These are phyloP conservation scores for Candida berthetii DNA, from an alignment of 805 yeast genomes.

Conservation along the genomic window DNA sequence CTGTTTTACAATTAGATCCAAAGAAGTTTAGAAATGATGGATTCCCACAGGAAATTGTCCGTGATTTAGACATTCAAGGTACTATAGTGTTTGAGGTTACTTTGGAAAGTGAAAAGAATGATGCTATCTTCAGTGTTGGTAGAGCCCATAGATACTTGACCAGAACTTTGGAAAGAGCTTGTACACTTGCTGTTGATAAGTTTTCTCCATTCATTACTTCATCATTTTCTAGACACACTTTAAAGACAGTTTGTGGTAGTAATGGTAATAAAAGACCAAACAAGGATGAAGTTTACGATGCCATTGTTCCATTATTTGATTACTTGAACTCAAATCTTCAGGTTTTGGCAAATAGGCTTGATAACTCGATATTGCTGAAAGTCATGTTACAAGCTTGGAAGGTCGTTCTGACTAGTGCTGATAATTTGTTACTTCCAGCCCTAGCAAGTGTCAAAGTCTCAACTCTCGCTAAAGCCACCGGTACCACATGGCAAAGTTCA, in stretches of 20 bases:
- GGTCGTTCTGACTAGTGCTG: conserved; percentile 64
- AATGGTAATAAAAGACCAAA: conserved; percentile 38
- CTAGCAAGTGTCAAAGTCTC: conserved; percentile 36
- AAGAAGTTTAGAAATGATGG: conserved; percentile 60
- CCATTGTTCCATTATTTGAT: conserved; percentile 68
- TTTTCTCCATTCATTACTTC: conserved; percentile 58
- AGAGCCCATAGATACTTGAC: conserved; percentile 61
- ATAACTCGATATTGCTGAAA: conserved; percentile 46
- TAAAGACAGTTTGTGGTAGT: conserved; percentile 49
- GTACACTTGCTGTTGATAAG: conserved; percentile 65
- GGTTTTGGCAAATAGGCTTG: conserved; percentile 53
- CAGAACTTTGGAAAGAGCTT: conserved; percentile 60
- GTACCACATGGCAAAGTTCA: conserved; percentile 32
- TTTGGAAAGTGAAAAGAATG: conserved; percentile 73
- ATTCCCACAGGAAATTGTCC: conserved; percentile 50
- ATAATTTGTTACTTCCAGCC: conserved; percentile 68
- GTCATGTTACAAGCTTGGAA: conserved; percentile 81
- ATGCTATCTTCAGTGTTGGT: conserved; percentile 78
- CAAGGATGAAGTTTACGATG: conserved; percentile 47
- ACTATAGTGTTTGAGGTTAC: conserved; percentile 58
- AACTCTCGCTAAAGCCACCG: conserved; percentile 19
- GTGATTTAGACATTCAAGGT: conserved; percentile 63
- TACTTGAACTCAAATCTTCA: conserved; percentile 64
- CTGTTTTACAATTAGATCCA: conserved; percentile 56
- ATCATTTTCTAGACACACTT: conserved; percentile 49